Conservation (phyloP, 2,329 filamentous ascomycete species). For the Colletotrichum sp. region DNA sequence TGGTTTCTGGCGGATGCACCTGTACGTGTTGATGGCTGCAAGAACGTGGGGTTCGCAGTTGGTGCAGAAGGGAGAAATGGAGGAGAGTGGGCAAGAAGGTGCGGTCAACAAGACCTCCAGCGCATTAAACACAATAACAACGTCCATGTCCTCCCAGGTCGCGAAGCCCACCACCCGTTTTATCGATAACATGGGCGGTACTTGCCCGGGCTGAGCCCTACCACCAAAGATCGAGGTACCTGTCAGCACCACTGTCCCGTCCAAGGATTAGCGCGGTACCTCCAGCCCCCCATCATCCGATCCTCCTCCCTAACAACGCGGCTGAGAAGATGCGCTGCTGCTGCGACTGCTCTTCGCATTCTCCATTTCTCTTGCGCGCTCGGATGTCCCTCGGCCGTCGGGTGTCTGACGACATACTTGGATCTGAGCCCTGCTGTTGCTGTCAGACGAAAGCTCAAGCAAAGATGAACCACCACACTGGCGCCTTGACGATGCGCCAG, state of each 20-base stretch:
- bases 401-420: constrained; percentile 12
- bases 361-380: constrained; percentile 10
- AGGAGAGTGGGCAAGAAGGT: constrained; percentile 24
- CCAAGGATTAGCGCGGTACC: constrained; percentile 1
- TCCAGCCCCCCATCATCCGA: constrained; percentile 5
- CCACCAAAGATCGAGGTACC: background rate
- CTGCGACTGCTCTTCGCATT: constrained; percentile 4
- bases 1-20: constrained; percentile 25
- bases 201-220: background rate
- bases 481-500: background rate
- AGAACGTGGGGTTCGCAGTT: constrained; percentile 40
- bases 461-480: background rate
- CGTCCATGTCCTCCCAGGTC: constrained; percentile 10
- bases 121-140: constrained; percentile 23
- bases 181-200: constrained; percentile 6
- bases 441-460: background rate
- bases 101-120: constrained; percentile 22
- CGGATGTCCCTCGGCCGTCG: constrained; percentile 4
- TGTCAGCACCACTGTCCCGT: background rate
- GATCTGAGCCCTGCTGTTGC: background rate
- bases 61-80: constrained; percentile 35
- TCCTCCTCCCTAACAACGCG: constrained; percentile 11
- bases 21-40: constrained; percentile 29
- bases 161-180: background rate
- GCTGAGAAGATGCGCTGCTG: constrained; percentile 11